phyloP scores from a whole-genome alignment of 768 basidiomycete genomes.

The Pulveroboletus sp. region DNA sequence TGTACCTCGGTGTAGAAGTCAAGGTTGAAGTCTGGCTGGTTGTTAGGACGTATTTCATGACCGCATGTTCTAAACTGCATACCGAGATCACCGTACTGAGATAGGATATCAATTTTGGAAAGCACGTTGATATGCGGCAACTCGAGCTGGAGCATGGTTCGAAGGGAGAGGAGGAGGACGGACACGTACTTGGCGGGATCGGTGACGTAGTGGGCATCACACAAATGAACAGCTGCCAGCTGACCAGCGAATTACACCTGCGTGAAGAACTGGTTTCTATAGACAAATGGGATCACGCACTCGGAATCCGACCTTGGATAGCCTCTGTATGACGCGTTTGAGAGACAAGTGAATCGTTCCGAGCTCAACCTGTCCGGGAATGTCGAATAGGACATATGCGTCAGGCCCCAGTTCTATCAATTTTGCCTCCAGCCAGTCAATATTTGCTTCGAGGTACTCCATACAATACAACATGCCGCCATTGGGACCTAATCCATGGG shows the following conservation, averaged over 20 bases:
- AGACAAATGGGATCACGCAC: slow-evolving; percentile 48
- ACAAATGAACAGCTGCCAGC: slow-evolving; percentile 92
- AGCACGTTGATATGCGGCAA: slow-evolving; percentile 98
- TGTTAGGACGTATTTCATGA: background rate
- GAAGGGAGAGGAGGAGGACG: slow-evolving; percentile 82
- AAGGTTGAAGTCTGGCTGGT: slow-evolving; percentile 80
- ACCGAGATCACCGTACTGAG: slow-evolving; percentile 90
- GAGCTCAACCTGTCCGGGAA: slow-evolving; percentile 96
- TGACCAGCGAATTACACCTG: slow-evolving; percentile 28
- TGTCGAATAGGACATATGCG: slow-evolving; percentile 89
- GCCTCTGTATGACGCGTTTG: slow-evolving; percentile 66
- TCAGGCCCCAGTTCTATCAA: slow-evolving; percentile 63
- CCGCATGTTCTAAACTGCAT: slow-evolving; percentile 17
- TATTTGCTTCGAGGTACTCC: slow-evolving; percentile 94
- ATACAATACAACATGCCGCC: slow-evolving; percentile 95
- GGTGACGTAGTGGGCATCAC: slow-evolving; percentile 96
- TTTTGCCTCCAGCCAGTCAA: slow-evolving; percentile 77
- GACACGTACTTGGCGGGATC: slow-evolving; percentile 95
- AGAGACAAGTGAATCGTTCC: slow-evolving; percentile 93
- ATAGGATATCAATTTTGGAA: slow-evolving; percentile 90
- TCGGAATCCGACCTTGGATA: slow-evolving; percentile 75
- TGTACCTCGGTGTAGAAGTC: slow-evolving; percentile 98
- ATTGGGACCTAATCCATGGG: slow-evolving; percentile 85
- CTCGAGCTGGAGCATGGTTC: slow-evolving; percentile 98
- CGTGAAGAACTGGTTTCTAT: background rate